Percentiles rank a stretch among this genome's conserved stretches.
Evolutionary conservation across 1,139 yeast species (phyloP).

Genomic region (Hanseniaspora sp.): DNA sequence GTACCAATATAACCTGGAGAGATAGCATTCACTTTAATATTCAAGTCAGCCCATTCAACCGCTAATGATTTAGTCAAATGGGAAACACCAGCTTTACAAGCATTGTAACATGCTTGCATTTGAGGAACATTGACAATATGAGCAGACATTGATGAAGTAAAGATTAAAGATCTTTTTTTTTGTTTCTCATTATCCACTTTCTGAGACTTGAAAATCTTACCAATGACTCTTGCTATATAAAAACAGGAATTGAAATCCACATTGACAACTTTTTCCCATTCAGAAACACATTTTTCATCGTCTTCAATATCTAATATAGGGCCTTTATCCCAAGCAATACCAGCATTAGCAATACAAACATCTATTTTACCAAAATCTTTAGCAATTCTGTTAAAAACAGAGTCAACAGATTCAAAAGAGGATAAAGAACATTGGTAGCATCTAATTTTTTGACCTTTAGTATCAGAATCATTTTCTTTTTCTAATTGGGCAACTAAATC

Average conservation of each 20-base stretch:
- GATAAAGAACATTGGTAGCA: conserved; percentile 68
- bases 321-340: conserved; percentile 77
- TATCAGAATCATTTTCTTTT: conserved; percentile 26
- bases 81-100: conserved; percentile 76
- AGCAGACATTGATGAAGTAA: conserved; percentile 88
- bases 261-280: conserved; percentile 60
- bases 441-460: conserved; percentile 54
- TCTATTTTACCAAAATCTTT: conserved; percentile 63
- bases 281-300: conserved; percentile 38
- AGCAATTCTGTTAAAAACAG: conserved; percentile 46
- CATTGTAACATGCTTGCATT: conserved; percentile 79
- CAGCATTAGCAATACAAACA: conserved; percentile 82
- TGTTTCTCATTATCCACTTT: conserved; percentile 29
- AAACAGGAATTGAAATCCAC: conserved; percentile 67
- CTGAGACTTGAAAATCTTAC: conserved; percentile 59
- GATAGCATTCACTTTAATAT: conserved; percentile 63
- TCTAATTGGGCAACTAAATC: conserved; percentile 50
- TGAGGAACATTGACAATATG: conserved; percentile 83
- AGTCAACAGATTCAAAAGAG: conserved; percentile 47
- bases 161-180: conserved; percentile 55
- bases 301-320: conserved; percentile 46
- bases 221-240: conserved; percentile 62
- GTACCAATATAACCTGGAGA: conserved; percentile 82
- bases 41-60: conserved; percentile 83
- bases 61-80: conserved; percentile 76